phyloP scores from a whole-genome alignment of 441 rosid genomes.

The Theobroma grandiflorum region DNA sequence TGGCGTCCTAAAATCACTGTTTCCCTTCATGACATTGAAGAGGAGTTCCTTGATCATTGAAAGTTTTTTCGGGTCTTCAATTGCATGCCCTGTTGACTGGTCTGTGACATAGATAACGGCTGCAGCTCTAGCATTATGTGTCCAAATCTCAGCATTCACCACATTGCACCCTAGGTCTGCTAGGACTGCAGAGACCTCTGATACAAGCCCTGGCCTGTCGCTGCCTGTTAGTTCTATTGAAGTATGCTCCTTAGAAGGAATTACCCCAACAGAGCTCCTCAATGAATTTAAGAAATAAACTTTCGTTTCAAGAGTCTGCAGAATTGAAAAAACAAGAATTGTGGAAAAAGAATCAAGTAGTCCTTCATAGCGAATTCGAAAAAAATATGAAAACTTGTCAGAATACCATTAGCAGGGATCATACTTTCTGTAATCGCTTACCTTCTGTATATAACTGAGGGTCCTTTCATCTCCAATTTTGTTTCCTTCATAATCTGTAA shows the following conservation, averaged over 20 bases:
- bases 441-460: slow-evolving; percentile 28
- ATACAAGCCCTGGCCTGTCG: slow-evolving; percentile 48
- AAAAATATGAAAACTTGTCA: background rate
- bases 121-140: slow-evolving; percentile 48
- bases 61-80: slow-evolving; percentile 38
- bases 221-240: slow-evolving; percentile 46
- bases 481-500: slow-evolving; percentile 49
- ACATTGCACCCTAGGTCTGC: slow-evolving; percentile 46
- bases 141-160: slow-evolving; percentile 52
- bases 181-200: slow-evolving; percentile 48
- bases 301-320: slow-evolving; percentile 52
- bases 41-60: slow-evolving; percentile 36
- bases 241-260: slow-evolving; percentile 42
- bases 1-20: slow-evolving; percentile 21
- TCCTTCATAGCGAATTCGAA: no score
- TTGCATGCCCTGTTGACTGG: slow-evolving; percentile 33
- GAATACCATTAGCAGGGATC: background rate
- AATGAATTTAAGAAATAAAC: slow-evolving; percentile 38
- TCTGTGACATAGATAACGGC: slow-evolving; percentile 46
- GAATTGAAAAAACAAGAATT: slow-evolving; percentile 8
- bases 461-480: slow-evolving; percentile 33
- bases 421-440: slow-evolving; percentile 12
- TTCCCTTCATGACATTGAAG: slow-evolving; percentile 42
- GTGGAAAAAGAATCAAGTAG: background rate
- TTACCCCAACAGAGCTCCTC: slow-evolving; percentile 37